A percentile compares a stretch with the other conserved stretches of the same genome.
phyloP scores from a whole-genome alignment of 2,329 filamentous ascomycete genomes.

The Rhynchosporium graminicola region DNA sequence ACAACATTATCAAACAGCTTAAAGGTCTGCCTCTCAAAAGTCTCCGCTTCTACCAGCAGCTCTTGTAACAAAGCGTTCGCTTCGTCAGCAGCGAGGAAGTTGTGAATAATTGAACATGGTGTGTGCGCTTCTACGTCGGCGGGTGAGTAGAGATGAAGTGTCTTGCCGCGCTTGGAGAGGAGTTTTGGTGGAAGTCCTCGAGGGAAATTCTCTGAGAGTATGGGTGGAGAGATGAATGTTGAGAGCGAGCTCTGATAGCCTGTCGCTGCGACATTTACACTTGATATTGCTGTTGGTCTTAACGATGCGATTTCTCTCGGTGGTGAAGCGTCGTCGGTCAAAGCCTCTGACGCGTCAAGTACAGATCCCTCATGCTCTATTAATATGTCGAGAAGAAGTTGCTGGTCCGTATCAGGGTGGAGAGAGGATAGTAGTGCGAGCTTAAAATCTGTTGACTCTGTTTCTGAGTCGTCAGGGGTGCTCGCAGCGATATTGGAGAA shows the following conservation, averaged over 20 bases:
- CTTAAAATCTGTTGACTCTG: conserved; percentile 84
- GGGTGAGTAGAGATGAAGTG: conserved; percentile 80
- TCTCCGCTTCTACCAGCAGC: conserved; percentile 70
- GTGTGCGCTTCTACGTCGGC: conserved; percentile 80
- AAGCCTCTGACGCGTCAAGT: conserved; percentile 57
- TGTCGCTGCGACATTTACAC: conserved; percentile 35
- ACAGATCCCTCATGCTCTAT: conserved; percentile 79
- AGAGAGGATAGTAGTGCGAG: conserved; percentile 81
- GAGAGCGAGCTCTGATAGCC: conserved; percentile 66
- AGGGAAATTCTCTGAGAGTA: background rate
- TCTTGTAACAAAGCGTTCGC: conserved; percentile 76
- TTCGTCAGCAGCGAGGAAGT: conserved; percentile 73
- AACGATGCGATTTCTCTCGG: background rate
- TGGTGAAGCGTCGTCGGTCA: conserved; percentile 44
- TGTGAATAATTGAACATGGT: conserved; percentile 89
- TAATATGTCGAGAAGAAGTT: conserved; percentile 74
- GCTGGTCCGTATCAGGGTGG: conserved; percentile 63
- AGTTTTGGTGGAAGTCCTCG: conserved; percentile 45
- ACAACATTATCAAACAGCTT: conserved; percentile 89
- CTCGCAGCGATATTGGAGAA: conserved; percentile 24
- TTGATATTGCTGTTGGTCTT: conserved; percentile 23
- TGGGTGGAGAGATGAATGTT: conserved; percentile 44
- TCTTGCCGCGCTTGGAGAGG: conserved; percentile 75
- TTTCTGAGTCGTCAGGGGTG: conserved; percentile 52
- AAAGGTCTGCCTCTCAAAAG: conserved; percentile 72